Evolutionary conservation across 371 early-diverging fungal species (phyloP), one percentile per base, ranked within the genome.

Genomic region (Vavraia culicis): DNA sequence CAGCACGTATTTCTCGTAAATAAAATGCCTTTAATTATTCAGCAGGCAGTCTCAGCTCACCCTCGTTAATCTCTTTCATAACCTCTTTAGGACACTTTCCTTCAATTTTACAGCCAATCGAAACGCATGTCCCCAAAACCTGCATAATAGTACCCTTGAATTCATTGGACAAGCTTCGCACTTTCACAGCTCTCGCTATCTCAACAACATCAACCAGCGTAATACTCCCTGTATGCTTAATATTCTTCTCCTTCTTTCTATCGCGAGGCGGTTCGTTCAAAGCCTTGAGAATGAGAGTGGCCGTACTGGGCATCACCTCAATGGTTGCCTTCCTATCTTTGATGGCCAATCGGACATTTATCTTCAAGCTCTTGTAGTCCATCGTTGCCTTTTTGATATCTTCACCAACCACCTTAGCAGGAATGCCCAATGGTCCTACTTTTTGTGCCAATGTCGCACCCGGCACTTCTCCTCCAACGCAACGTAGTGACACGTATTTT

Each of bases 191-290:
- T 68, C 85, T 83, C 61, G 94, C 99, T 67, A 98, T 78, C 61
- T 88, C 86, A 59, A 88, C 78, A 54, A 98, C 76, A 54, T 87
- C 82, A 52, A 81, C 80, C 36, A 69, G 48, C 21, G 54, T 45
- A 13, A 71, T 13, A 37, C 42, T 40, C 52, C 72, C 72, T 22
- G 58, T 51, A 49, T 67, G 66, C 16, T 66, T 34, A 40, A 55
- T 84, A 81, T 91, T 91, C 81, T 93, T 91, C 72, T 91, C 96
- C 84, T 95, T 95, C 83, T 93, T 94, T 73, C 83, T 80, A 75
- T 94, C 94, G 61, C 96, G 78, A 49, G 81, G 78, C 60, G 95
- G 88, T 75, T 98, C 99, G 77, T 88, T 89, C 41, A 98, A 76
- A 64, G 90, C 94, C 74, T 79, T 79, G 75, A 98, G 87, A 68